A percentile compares a stretch with the other conserved stretches of the same genome.
Evolutionary conservation across 139 green algal species (phyloP).

Genomic region (Coelastrella sp.): DNA sequence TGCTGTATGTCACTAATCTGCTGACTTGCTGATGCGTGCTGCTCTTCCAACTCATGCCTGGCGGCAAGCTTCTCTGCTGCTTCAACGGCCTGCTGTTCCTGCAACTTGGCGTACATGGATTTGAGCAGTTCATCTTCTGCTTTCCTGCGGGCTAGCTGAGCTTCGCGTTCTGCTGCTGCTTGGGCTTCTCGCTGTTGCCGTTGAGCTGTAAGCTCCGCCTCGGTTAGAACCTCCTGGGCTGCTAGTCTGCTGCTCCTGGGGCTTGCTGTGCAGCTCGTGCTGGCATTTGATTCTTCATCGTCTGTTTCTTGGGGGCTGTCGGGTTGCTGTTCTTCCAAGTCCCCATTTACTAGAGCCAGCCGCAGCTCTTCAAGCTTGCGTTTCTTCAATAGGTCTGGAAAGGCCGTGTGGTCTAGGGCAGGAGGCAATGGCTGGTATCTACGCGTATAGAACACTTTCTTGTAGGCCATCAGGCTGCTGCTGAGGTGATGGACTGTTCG

Average conservation of each 20-base stretch:
- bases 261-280: conserved; percentile 23
- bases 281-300: neutral
- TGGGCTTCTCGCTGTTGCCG: neutral
- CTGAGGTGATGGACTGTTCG: too few relatives aligned
- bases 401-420: neutral
- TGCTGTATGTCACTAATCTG: conserved; percentile 5
- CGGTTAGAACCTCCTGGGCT: conserved; percentile 16
- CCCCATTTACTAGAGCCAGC: neutral
- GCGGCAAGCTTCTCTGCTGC: neutral
- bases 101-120: neutral
- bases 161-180: neutral
- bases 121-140: conserved; percentile 7
- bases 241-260: neutral
- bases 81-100: conserved; percentile 8
- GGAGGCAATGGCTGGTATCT: neutral
- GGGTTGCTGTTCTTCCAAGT: neutral
- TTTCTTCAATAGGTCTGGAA: conserved; percentile 17
- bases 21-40: neutral
- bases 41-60: neutral
- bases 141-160: neutral
- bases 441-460: neutral
- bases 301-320: conserved; percentile 16
- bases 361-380: conserved; percentile 30
- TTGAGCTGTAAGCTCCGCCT: conserved; percentile 8
- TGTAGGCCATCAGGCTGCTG: conserved; percentile 16